Percentiles rank a stretch among this genome's conserved stretches.
Evolutionary conservation across 78 protist species (phyloP).

Genomic region (Protostelium mycophagum): DNA sequence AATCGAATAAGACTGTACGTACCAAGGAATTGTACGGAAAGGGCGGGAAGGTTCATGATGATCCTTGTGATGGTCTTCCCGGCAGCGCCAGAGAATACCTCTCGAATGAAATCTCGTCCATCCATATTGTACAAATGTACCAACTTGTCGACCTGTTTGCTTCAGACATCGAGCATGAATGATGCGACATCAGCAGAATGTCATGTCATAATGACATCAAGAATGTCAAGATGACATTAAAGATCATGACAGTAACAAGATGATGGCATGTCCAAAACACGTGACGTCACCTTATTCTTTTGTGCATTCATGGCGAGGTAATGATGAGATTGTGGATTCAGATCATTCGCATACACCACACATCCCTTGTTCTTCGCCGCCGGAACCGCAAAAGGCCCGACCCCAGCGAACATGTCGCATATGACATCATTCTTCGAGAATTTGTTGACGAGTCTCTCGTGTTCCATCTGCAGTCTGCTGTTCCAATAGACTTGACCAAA

Average conservation of each 20-base stretch:
- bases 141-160: background rate
- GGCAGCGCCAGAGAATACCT: background rate
- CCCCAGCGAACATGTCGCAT: constrained; percentile 90
- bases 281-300: constrained; percentile 44
- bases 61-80: constrained; percentile 48
- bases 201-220: too few species aligned
- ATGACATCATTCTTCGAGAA: constrained; percentile 44
- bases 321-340: constrained; percentile 78
- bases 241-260: too few species aligned
- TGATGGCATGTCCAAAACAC: too few species aligned
- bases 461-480: constrained; percentile 85
- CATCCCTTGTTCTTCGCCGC: constrained; percentile 64
- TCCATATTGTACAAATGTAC: constrained; percentile 34
- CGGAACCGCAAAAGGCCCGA: constrained; percentile 97
- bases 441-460: constrained; percentile 63
- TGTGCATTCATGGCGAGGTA: constrained; percentile 61
- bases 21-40: constrained; percentile 76
- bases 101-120: constrained; percentile 60
- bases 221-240: too few species aligned
- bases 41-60: constrained; percentile 90
- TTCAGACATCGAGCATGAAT: too few species aligned
- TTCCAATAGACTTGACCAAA: constrained; percentile 95
- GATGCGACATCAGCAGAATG: too few species aligned
- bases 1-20: constrained; percentile 41
- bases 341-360: constrained; percentile 91